Percentiles rank a stretch among this genome's conserved stretches.
These are phyloP conservation scores for Beauveria rudraprayagi DNA, from an alignment of 2,329 filamentous ascomycete species.

Conservation along the genomic window DNA sequence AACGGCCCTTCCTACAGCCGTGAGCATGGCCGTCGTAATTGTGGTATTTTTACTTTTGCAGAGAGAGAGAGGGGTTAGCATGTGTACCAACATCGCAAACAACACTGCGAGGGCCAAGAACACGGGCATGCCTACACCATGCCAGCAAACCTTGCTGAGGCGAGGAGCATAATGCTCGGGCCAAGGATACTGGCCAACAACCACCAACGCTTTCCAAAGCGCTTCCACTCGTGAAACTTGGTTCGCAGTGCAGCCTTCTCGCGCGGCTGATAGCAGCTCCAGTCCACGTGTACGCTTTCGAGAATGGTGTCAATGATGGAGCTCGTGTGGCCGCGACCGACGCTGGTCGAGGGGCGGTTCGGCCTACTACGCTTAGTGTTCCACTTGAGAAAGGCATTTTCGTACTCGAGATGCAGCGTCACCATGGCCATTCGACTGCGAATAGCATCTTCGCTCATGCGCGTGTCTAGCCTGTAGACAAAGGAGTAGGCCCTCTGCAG, in stretches of 20 bases:
- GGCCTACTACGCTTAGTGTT: background rate
- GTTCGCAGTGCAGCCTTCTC: background rate
- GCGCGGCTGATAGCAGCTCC: background rate
- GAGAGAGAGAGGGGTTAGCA: background rate
- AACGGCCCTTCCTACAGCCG: background rate
- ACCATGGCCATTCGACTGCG: conserved; percentile 7
- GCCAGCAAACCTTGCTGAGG: background rate
- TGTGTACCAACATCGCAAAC: background rate
- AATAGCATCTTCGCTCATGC: conserved; percentile 5
- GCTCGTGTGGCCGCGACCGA: conserved; percentile 1
- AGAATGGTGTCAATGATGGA: conserved; percentile 5
- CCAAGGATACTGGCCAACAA: background rate
- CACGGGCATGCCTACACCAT: background rate
- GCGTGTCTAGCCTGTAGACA: conserved; percentile 2
- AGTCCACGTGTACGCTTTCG: background rate
- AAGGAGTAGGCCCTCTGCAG: background rate
- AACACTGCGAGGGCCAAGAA: background rate
- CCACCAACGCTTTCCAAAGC: conserved; percentile 8
- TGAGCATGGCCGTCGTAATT: background rate
- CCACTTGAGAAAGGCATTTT: background rate
- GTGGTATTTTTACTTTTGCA: background rate
- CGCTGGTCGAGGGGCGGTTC: background rate
- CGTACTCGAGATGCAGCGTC: conserved; percentile 1
- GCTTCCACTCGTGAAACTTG: conserved; percentile 8
- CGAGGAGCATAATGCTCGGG: background rate